Conservation (phyloP, 225 moss, liverwort and hornwort genomes). For the Takakia lepidozioides region DNA sequence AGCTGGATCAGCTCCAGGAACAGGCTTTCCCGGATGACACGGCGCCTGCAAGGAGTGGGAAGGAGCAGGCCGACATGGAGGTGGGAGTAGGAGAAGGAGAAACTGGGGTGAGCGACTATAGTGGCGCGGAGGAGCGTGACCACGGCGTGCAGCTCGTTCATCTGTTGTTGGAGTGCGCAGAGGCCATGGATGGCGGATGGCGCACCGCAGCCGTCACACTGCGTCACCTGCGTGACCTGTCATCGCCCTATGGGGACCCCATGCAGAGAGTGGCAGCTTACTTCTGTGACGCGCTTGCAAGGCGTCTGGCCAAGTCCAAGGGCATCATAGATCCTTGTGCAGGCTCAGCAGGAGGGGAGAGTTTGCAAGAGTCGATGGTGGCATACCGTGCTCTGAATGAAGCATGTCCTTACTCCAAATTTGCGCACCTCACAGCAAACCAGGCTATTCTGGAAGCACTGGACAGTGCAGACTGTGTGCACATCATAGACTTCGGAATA, state of each 20-base stretch:
- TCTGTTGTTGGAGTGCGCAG: constrained; percentile 49
- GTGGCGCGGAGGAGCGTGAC: constrained; percentile 31
- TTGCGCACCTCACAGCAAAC: constrained; percentile 69
- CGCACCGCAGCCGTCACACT: constrained; percentile 19
- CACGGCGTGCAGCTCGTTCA: constrained; percentile 50
- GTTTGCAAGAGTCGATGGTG: constrained; percentile 30
- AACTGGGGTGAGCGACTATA: constrained; percentile 38
- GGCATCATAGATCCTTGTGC: constrained; percentile 14
- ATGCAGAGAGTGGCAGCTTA: constrained; percentile 67
- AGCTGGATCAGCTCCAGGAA: constrained; percentile 23
- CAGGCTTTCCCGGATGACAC: constrained; percentile 23
- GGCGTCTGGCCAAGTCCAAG: constrained; percentile 19
- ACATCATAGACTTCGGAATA: constrained; percentile 64
- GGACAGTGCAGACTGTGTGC: constrained; percentile 39
- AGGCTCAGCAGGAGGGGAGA: constrained; percentile 11
- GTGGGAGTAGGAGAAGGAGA: constrained; percentile 33
- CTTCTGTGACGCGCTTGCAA: constrained; percentile 54
- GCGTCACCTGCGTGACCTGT: constrained; percentile 43
- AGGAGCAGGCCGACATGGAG: neutral
- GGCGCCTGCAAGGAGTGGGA: constrained; percentile 5
- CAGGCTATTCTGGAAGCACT: constrained; percentile 61
- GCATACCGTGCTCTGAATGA: constrained; percentile 55
- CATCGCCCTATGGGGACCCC: constrained; percentile 55
- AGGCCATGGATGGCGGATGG: constrained; percentile 34
- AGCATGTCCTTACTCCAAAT: constrained; percentile 67